Percentiles rank a stretch among this genome's conserved stretches.
Conservation (phyloP, 768 basidiomycete genomes). For the Amanita subjunquillea region DNA sequence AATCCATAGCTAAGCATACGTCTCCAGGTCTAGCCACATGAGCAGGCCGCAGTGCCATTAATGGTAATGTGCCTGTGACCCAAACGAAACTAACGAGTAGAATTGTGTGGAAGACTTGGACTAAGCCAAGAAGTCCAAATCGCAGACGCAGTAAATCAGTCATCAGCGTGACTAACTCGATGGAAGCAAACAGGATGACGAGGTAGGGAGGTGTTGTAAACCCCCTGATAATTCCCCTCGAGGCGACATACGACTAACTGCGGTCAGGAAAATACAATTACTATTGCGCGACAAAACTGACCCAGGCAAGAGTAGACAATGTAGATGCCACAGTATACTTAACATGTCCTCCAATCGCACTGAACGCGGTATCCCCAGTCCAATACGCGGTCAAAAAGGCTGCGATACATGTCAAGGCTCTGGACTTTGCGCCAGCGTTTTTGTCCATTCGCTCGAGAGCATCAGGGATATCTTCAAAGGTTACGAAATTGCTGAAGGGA, state of each 20-base stretch:
- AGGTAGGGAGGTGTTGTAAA: slow-evolving; percentile 45
- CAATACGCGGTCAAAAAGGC: slow-evolving; percentile 28
- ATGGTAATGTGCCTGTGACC: slow-evolving; percentile 46
- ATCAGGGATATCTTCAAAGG: slow-evolving; percentile 38
- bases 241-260: slow-evolving; percentile 32
- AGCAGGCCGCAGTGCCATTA: slow-evolving; percentile 31
- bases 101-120: slow-evolving; percentile 12
- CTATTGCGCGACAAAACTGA: slow-evolving; percentile 18
- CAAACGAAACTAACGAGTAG: slow-evolving; percentile 31
- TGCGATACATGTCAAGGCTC: slow-evolving; percentile 26
- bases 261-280: slow-evolving; percentile 1
- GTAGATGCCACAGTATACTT: slow-evolving; percentile 16
- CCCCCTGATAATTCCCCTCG: slow-evolving; percentile 27
- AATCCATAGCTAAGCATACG: slow-evolving; percentile 21
- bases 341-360: slow-evolving; percentile 15
- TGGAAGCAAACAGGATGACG: slow-evolving; percentile 30
- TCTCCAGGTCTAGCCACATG: slow-evolving; percentile 41
- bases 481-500: slow-evolving; percentile 45
- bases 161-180: slow-evolving; percentile 17
- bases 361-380: slow-evolving; percentile 31
- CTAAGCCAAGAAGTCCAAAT: not conserved
- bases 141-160: slow-evolving; percentile 3
- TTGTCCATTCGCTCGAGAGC: slow-evolving; percentile 19
- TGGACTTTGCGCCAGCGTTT: slow-evolving; percentile 18
- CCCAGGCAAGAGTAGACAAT: slow-evolving; percentile 37